phyloP scores from a whole-genome alignment of 345 rosid genomes.

The Syzygium aromaticum region DNA sequence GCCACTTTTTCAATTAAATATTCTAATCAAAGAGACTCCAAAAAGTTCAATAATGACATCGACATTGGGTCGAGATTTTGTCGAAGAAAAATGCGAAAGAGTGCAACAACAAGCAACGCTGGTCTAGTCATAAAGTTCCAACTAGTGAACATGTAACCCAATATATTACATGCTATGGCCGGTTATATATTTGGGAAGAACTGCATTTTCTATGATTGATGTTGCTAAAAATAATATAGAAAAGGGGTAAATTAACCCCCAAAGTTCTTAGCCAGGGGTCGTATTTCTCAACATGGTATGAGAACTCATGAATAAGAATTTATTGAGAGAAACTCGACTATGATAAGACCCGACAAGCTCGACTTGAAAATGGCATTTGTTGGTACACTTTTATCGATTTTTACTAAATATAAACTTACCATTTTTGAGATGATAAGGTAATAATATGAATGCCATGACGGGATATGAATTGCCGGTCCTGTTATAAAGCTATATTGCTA shows the following conservation, averaged over 20 bases:
- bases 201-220: neutral
- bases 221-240: neutral
- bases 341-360: neutral
- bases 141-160: neutral
- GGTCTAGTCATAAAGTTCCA: neutral
- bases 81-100: neutral
- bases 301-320: neutral
- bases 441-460: neutral
- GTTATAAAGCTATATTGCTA: neutral
- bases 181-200: neutral
- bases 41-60: neutral
- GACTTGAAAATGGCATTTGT: neutral
- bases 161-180: neutral
- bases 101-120: neutral
- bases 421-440: neutral
- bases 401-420: neutral
- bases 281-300: neutral
- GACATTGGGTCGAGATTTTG: neutral
- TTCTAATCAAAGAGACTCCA: neutral
- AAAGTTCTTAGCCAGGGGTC: neutral
- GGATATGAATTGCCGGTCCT: neutral
- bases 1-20: neutral
- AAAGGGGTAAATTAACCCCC: neutral
- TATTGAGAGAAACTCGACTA: neutral
- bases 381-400: neutral